Evolutionary conservation across 768 basidiomycete genomes (phyloP), one percentile per base, ranked within the genome.

Genomic region (Pulveroboletus sp.): DNA sequence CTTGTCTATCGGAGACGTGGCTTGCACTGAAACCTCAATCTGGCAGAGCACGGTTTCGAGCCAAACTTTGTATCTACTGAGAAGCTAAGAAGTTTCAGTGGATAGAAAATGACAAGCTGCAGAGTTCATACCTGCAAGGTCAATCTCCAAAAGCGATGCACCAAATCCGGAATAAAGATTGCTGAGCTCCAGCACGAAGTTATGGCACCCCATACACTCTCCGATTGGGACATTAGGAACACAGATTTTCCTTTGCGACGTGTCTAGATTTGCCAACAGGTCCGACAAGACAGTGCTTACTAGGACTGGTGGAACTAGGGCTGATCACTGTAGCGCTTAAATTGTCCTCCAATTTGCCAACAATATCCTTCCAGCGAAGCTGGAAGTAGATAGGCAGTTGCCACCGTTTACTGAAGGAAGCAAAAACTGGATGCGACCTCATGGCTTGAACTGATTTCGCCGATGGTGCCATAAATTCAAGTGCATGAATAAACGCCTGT

Each of bases 351-450:
- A 97, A 69, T 42, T 73, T 75, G 1, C 77, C 70, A 1, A 94
- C 82, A 43, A 95, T 89, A 61, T 97, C 95, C 68, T 97, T 97
- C 92, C 94, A 95, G 37, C 95, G 80, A 51, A 99, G 73, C 61
- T 99, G 97, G 66, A 95, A 98, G 64, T 98, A 98, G 9, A 98
- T 88, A 2, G 92, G 90, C 3, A 99, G 77, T 63, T 98, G 97
- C 94, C 97, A 99, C 31, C 93, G 79, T 51, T 80, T 77, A 61
- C 87, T 81, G 62, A 98, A 97, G 2, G 82, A 68, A 20, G 61
- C 54, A 64, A 85, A 95, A 4, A 83, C 73, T 0, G 83, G 79
- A 64, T 92, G 88, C 5, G 72, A 62, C 4, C 91, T 81, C 79
- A 97, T 84, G 3, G 75, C 72, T 51, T 82, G 73, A 9, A 94